Percentiles rank a stretch among this genome's conserved stretches.
phyloP scores from a whole-genome alignment of 192 early-diverging fungal genomes.

The Diversispora eburnea region DNA sequence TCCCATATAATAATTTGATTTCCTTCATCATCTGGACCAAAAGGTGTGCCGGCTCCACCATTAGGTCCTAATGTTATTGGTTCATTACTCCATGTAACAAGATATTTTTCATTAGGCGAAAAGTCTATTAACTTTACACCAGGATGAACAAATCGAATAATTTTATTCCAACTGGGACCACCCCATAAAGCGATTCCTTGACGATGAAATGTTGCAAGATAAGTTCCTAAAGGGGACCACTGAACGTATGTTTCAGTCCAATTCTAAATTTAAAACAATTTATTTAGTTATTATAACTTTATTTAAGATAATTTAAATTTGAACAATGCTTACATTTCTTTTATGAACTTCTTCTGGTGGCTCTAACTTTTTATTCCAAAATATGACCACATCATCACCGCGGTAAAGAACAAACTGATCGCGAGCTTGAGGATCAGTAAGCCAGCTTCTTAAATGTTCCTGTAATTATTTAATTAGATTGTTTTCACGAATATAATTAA shows the following conservation, averaged over 20 bases:
- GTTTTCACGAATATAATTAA: neutral
- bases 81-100: conserved; percentile 88
- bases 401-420: conserved; percentile 92
- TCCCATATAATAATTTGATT: conserved; percentile 89
- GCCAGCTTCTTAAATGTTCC: conserved; percentile 89
- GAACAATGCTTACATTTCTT: conserved; percentile 42
- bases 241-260: conserved; percentile 93
- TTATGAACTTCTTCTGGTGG: conserved; percentile 70
- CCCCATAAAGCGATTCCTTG: conserved; percentile 97
- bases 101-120: conserved; percentile 89
- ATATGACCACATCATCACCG: conserved; percentile 79
- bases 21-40: conserved; percentile 65
- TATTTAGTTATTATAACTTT: neutral
- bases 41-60: conserved; percentile 68
- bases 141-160: conserved; percentile 87
- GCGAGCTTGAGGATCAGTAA: conserved; percentile 75
- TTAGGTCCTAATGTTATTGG: conserved; percentile 67
- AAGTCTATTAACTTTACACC: conserved; percentile 90
- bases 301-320: neutral
- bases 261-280: conserved; percentile 50
- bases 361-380: conserved; percentile 89
- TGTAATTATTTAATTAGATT: conserved; percentile 21
- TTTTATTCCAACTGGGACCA: conserved; percentile 85
- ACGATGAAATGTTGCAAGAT: conserved; percentile 89
- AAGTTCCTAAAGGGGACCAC: conserved; percentile 95